Conservation (phyloP, 805 yeast genomes). For the Ogataea corticis region DNA sequence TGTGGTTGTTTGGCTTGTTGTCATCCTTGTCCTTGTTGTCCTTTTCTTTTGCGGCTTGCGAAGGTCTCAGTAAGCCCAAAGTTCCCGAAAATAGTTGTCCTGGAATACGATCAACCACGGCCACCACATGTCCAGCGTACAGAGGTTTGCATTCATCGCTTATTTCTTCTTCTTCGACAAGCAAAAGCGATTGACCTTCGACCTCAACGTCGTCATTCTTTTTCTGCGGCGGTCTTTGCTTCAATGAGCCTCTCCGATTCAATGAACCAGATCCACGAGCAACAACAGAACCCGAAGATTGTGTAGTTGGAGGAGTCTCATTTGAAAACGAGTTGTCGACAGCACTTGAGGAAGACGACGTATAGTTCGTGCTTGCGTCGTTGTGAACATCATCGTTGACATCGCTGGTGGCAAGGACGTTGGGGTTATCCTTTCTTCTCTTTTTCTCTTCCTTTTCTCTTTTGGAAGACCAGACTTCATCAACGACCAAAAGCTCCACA, state of each 20-base stretch:
- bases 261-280: constrained; percentile 35
- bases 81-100: constrained; percentile 96
- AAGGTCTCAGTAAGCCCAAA: constrained; percentile 89
- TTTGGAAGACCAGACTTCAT: constrained; percentile 96
- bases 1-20: constrained; percentile 31
- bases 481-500: constrained; percentile 89
- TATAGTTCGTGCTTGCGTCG: constrained; percentile 66
- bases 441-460: constrained; percentile 97
- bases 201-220: constrained; percentile 98
- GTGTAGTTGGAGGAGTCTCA: constrained; percentile 39
- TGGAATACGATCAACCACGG: constrained; percentile 95
- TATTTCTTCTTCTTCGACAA: constrained; percentile 94
- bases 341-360: constrained; percentile 27
- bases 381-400: constrained; percentile 72
- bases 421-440: constrained; percentile 53
- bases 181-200: constrained; percentile 89
- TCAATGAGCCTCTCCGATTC: constrained; percentile 84
- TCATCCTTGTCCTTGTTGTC: constrained; percentile 47
- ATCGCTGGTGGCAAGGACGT: constrained; percentile 36
- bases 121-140: constrained; percentile 98
- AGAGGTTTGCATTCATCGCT: constrained; percentile 90
- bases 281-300: constrained; percentile 27
- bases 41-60: constrained; percentile 84
- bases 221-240: constrained; percentile 95
- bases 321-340: constrained; percentile 33